Percentiles rank a stretch among this genome's conserved stretches.
These are phyloP conservation scores for Magnolia changhungtana DNA, from an alignment of 164 flowering plant genomes.

Conservation along the genomic window DNA sequence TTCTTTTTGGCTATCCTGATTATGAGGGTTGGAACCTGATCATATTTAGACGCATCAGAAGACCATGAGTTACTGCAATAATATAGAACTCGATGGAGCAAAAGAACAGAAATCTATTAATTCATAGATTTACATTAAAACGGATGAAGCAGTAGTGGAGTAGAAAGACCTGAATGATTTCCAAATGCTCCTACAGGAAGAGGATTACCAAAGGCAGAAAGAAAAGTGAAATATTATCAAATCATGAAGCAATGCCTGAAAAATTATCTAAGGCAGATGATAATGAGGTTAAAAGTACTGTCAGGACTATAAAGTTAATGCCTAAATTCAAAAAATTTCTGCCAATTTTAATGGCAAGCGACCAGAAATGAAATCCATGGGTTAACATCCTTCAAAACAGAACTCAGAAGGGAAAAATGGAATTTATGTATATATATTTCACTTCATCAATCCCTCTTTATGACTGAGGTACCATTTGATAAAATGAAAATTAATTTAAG, in stretches of 20 bases:
- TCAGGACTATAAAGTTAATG: too few species aligned
- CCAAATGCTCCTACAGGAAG: constrained; percentile 45
- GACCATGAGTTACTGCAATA: background rate
- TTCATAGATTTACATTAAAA: background rate
- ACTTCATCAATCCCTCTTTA: too few species aligned
- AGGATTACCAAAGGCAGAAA: constrained; percentile 40
- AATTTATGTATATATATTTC: background rate
- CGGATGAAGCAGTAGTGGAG: background rate
- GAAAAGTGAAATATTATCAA: too few species aligned
- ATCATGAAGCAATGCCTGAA: too few species aligned
- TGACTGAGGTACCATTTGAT: too few species aligned
- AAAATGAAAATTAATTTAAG: too few species aligned
- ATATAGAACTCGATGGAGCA: background rate
- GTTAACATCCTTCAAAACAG: background rate
- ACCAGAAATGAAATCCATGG: background rate
- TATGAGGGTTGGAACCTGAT: background rate
- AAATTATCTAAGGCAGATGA: too few species aligned
- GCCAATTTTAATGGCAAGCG: background rate
- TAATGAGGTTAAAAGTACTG: too few species aligned
- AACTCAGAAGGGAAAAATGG: background rate
- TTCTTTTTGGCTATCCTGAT: constrained; percentile 22
- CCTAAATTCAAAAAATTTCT: too few species aligned
- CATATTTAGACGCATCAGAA: background rate
- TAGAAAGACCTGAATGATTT: constrained; percentile 28
- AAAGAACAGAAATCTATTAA: background rate